Evolutionary conservation across 129 eudicot species (phyloP), one percentile per base, ranked within the genome.

Genomic region (Sambucus nigra): DNA sequence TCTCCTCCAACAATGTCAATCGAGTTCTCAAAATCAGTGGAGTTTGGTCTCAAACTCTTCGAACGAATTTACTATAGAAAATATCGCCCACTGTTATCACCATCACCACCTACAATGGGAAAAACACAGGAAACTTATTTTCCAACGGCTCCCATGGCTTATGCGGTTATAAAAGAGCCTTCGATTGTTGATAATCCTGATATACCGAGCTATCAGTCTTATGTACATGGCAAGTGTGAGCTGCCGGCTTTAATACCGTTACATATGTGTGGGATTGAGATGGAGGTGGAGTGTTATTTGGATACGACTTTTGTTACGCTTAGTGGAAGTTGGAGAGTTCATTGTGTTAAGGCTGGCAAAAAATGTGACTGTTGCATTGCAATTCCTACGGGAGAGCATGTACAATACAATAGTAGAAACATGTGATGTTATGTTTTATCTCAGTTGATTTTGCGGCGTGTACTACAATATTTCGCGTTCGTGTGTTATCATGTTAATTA

Each of bases 191-290:
- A 92, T 18, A 92, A 92, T 53, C 99, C 99, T 7, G 91, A 92
- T 19, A 68, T 92, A 20, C 76, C 78, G 54, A 92, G 99, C 73
- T 92, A 92, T 71, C 99, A 92, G 80, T 96, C 99, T 53, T 69
- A 92, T 53, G 99, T 92, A 13, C 80, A 86, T 57, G 99, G 99
- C 6, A 59, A 73, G 38, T 86, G 94, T 48, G 75, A 79, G 4
- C 94, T 94, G 14, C 96, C 99, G 80, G 99, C 80, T 67, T 20
- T 92, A 71, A 83, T 92, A 60, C 96, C 99, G 66, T 41, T 92
- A 15, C 85, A 86, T 25, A 80, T 92, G 99, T 79, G 80, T 47
- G 91, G 66, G 21, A 65, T 82, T 24, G 29, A 52, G 20, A 61
- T 82, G 85, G 85, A 80, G 60, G 76, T 86, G 16, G 85, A 82